Evolutionary conservation across 2,329 filamentous ascomycete species (phyloP), one percentile per base, ranked within the genome.

Genomic region (Xylaria sp.): DNA sequence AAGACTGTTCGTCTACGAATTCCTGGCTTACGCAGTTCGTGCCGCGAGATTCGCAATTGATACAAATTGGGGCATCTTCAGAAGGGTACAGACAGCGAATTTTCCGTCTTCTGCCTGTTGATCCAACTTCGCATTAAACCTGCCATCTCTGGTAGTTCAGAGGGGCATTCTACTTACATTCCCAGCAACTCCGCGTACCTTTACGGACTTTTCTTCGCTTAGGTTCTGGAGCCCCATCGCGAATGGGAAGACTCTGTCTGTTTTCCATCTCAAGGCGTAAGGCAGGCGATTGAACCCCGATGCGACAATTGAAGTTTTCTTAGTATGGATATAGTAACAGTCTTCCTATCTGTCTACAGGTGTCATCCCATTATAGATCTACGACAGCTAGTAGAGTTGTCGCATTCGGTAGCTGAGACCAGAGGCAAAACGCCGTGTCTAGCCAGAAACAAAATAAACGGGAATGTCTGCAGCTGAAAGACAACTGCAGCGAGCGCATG

Each of bases 181-280:
- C 84, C 85, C 85, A 87, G 73, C 85, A 87, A 72, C 85, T 87
- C 70, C 82, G 82, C 1, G 86, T 88, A n/a, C 86, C 85, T 69
- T 87, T 87, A 20, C 84, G 83, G 28, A 85, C 73, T 73, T 82
- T 85, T 61, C 82, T 79, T 61, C 82, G 79, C 73, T 82, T 81
- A 34, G 76, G 70, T 28, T 76, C 78, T 15, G 71, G 68, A 28
- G 37, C 65, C 13, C 56, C 63, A 48, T 67, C 67, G 59, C 69
- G 70, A 37, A 71, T 51, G 1, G 70, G 56, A n/a, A 72, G 63
- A 13, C 64, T 55, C 37, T 64, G 28, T 69, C 72, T 68, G 28
- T 39, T 25, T 57, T 65, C 54, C 69, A 71, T 68, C 32, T 41
- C 12, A 15, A 46, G n/a, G 28, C 3, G 44, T 23, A 20, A 28